Conservation (phyloP, 2,329 filamentous ascomycete species). For the Colletotrichum tabaci region DNA sequence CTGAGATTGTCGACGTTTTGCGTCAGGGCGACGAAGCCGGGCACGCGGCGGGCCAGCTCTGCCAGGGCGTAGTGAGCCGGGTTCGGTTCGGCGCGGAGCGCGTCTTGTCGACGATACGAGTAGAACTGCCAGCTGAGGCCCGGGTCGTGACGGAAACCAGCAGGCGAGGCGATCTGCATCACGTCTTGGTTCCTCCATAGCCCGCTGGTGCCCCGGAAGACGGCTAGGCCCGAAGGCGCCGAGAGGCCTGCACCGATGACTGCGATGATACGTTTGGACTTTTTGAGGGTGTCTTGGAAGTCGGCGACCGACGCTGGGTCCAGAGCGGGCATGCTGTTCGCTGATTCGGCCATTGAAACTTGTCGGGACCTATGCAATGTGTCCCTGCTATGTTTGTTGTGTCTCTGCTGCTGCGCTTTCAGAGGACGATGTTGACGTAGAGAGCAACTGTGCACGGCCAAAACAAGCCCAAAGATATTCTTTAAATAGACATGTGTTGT, state of each 20-base stretch:
- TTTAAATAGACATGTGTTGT: too few relatives aligned
- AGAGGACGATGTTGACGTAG: background rate
- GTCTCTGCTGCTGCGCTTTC: accelerated
- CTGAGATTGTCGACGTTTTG: conserved; percentile 77
- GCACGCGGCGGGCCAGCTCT: conserved; percentile 68
- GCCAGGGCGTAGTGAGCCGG: conserved; percentile 76
- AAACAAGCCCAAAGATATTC: too few relatives aligned
- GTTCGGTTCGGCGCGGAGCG: conserved; percentile 74
- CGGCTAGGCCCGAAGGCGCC: conserved; percentile 56
- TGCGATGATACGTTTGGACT: conserved; percentile 49
- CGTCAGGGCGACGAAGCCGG: conserved; percentile 70
- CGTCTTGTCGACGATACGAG: conserved; percentile 75
- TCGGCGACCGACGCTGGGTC: conserved; percentile 39
- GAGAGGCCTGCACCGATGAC: conserved; percentile 52
- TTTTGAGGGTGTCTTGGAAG: conserved; percentile 46
- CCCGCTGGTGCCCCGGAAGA: conserved; percentile 76
- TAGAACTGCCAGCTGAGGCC: conserved; percentile 82
- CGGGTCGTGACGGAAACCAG: conserved; percentile 72
- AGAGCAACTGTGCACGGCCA: too few relatives aligned
- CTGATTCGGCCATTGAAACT: background rate
- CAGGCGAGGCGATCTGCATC: conserved; percentile 71
- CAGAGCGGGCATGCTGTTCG: background rate
- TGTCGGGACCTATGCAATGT: too few relatives aligned
- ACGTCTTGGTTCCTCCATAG: conserved; percentile 76
- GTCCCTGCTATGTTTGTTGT: too few relatives aligned